Percentiles rank a stretch among this genome's conserved stretches.
phyloP scores from a whole-genome alignment of 176 grass and related monocot genomes.

The Leersia perrieri region DNA sequence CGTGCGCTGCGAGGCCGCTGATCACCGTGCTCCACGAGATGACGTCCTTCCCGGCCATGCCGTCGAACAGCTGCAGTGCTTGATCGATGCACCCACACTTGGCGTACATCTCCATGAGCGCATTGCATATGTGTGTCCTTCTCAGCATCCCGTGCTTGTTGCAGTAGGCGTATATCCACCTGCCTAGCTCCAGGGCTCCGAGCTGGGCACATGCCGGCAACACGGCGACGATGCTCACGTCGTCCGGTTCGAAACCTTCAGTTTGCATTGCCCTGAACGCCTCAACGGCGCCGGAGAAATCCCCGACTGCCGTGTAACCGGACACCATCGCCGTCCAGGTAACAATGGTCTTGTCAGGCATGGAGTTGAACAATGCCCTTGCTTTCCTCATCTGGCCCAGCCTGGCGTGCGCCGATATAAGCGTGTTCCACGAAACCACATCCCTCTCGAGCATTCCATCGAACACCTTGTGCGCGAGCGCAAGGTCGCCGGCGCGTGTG shows the following conservation, averaged over 20 bases:
- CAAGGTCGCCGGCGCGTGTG: slow-evolving; percentile 24
- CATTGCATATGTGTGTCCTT: slow-evolving; percentile 47
- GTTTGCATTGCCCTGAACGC: slow-evolving; percentile 54
- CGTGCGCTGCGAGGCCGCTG: slow-evolving; percentile 44
- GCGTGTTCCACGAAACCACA: slow-evolving; percentile 63
- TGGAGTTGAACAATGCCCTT: slow-evolving; percentile 37
- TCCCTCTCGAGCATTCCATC: slow-evolving; percentile 53
- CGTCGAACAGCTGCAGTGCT: slow-evolving; percentile 45
- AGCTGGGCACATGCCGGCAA: slow-evolving; percentile 61
- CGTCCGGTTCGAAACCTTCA: slow-evolving; percentile 52
- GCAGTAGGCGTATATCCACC: slow-evolving; percentile 62
- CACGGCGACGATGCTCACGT: slow-evolving; percentile 59
- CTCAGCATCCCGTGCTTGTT: slow-evolving; percentile 42
- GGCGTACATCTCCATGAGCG: slow-evolving; percentile 65
- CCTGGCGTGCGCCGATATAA: slow-evolving; percentile 61
- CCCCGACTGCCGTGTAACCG: slow-evolving; percentile 33
- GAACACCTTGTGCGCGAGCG: slow-evolving; percentile 46
- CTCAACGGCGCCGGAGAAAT: slow-evolving; percentile 36
- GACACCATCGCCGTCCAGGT: slow-evolving; percentile 68
- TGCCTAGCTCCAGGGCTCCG: slow-evolving; percentile 58
- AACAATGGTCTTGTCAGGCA: slow-evolving; percentile 55
- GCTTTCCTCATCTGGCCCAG: slow-evolving; percentile 48
- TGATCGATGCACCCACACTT: slow-evolving; percentile 64
- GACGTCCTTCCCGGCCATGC: slow-evolving; percentile 48
- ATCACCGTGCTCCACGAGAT: slow-evolving; percentile 69